phyloP scores from a whole-genome alignment of 768 basidiomycete genomes.

The Phylloporus sp. region DNA sequence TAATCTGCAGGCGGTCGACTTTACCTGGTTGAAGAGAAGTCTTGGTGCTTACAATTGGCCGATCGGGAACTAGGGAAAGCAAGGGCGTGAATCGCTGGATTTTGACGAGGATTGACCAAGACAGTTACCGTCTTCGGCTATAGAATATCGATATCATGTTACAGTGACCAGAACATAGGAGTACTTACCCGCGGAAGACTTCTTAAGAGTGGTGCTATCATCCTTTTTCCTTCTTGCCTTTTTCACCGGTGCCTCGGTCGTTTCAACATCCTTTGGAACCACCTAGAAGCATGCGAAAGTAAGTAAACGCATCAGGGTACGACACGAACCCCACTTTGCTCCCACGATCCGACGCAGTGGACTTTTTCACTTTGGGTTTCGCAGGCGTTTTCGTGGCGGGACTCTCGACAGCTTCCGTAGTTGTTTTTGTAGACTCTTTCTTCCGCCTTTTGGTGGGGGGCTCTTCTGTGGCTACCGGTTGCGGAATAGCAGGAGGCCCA shows the following conservation, averaged over 20 bases:
- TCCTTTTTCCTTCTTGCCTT: slow-evolving; percentile 11
- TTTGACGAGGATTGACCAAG: not conserved
- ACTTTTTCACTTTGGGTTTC: slow-evolving; percentile 8
- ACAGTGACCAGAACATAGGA: not conserved
- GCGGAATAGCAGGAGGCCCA: not conserved
- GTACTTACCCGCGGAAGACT: slow-evolving; percentile 13
- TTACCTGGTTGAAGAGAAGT: slow-evolving; percentile 11
- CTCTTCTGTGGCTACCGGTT: not conserved
- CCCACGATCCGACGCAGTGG: not conserved
- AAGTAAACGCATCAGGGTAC: not conserved
- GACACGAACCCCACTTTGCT: slow-evolving; percentile 10
- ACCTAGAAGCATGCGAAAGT: slow-evolving; percentile 9
- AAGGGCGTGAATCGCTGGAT: not conserved
- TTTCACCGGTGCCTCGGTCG: not conserved
- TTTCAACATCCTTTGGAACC: not conserved
- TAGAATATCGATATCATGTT: not conserved
- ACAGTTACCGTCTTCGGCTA: slow-evolving; percentile 10
- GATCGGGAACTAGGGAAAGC: slow-evolving; percentile 5
- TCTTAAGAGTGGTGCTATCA: not conserved
- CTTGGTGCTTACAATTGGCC: not conserved
- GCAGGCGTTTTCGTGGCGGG: slow-evolving; percentile 8
- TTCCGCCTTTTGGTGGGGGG: slow-evolving; percentile 19
- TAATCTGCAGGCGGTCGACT: not conserved
- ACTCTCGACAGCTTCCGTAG: not conserved
- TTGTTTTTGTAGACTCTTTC: not conserved